Evolutionary conservation across 768 basidiomycete genomes (phyloP), one percentile per base, ranked within the genome.

Genomic region (Bullera alba): DNA sequence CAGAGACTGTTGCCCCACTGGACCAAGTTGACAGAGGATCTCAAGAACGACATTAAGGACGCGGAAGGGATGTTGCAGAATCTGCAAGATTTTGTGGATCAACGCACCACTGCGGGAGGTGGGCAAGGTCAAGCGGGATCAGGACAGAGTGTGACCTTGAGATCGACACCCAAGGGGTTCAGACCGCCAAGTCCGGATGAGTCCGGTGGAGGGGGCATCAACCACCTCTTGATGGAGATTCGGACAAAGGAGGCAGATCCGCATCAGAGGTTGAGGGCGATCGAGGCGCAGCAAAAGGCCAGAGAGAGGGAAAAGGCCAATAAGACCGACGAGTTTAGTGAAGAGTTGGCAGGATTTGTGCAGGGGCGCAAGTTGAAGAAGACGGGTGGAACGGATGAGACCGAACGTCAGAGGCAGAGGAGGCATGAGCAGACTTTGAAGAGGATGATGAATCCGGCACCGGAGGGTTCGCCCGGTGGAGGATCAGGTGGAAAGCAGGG

Each of bases 301-400:
- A 74, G 93, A 46, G 80, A 88, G 74, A 82, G 80, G 73, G 86
- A 91, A 70, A 74, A 84, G 17, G 82, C 82, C 19, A 49, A 51
- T 12, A 53, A 61, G 46, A 46, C 50, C 4, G 79, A 84, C 37
- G 89, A 95, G 70, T 82, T 96, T 72, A 81, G 88, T 60, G 77
- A 78, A 14, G 93, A 97, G 76, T 67, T 99, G 60, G 73, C 75
- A 38, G 88, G 86, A 3, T 96, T 97, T 73, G 91, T 99, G 46
- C 79, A 76, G 3, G 81, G 83, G 54, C 86, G 86, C 78, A 91
- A 85, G 75, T 74, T 99, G 70, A 87, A 82, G 78, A 85, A 90
- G 86, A 99, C 92, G 16, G 93, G 92, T 23, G 92, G 90, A 14
- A 85, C 88, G 21, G 88, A 92, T 71, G 89, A 93, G 75, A 79